Evolutionary conservation across 1,284 basidiomycete genomes (phyloP).

Genomic region (Pseudozyma tsukubaensis): DNA sequence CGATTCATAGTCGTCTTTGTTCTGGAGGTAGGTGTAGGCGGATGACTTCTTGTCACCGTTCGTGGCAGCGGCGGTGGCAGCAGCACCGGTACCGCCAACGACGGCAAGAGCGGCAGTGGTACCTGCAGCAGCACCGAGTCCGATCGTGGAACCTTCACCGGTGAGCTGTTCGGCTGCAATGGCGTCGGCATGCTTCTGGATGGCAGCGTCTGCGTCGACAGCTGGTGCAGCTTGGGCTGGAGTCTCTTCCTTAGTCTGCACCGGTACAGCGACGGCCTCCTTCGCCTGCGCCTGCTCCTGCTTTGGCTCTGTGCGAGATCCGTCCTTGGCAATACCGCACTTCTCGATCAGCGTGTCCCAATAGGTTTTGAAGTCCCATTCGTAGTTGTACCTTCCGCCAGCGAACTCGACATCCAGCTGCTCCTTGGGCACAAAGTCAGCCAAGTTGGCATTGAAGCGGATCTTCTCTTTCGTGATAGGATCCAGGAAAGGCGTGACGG

Average conservation of each 20-base stretch:
- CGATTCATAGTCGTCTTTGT: conserved; percentile 38
- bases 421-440: conserved; percentile 78
- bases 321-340: conserved; percentile 52
- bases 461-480: conserved; percentile 90
- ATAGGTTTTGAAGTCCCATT: conserved; percentile 81
- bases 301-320: conserved; percentile 20
- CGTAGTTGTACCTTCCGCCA: conserved; percentile 80
- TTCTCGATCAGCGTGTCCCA: conserved; percentile 68
- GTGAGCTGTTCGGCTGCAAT: conserved; percentile 34
- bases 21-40: conserved; percentile 50
- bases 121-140: conserved; percentile 31
- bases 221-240: too few relatives aligned
- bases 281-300: neutral
- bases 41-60: neutral
- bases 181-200: conserved; percentile 37
- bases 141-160: conserved; percentile 18
- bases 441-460: conserved; percentile 77
- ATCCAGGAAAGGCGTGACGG: conserved; percentile 87
- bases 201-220: conserved; percentile 3
- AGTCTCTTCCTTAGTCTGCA: too few relatives aligned
- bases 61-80: neutral
- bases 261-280: too few relatives aligned
- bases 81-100: conserved; percentile 12
- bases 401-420: conserved; percentile 83
- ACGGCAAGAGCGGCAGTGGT: conserved; percentile 22